Evolutionary conservation across 805 yeast species (phyloP).

Genomic region (Zygosaccharomyces bailii): DNA sequence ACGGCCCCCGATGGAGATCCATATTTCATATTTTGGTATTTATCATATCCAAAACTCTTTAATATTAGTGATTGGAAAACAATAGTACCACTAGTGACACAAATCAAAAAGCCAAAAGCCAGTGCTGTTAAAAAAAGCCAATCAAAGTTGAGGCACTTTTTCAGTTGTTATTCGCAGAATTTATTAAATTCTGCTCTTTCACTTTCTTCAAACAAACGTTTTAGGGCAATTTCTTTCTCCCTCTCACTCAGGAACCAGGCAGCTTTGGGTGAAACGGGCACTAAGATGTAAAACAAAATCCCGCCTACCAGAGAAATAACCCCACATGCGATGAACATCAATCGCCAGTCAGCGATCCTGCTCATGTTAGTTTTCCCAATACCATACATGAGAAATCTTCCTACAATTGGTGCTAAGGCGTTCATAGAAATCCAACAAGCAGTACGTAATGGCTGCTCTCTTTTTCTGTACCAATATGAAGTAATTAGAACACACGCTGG

Average conservation of each 20-base stretch:
- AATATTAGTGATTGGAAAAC: slow-evolving; percentile 28
- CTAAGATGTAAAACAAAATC: slow-evolving; percentile 31
- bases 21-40: slow-evolving; percentile 5
- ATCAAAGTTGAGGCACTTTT: slow-evolving; percentile 50
- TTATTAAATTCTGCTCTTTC: slow-evolving; percentile 20
- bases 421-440: slow-evolving; percentile 37
- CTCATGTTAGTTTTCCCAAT: slow-evolving; percentile 24
- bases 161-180: slow-evolving; percentile 54
- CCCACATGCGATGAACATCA: slow-evolving; percentile 31
- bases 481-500: slow-evolving; percentile 33
- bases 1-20: slow-evolving; percentile 10
- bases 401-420: slow-evolving; percentile 31
- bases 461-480: slow-evolving; percentile 22
- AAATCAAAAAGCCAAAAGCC: slow-evolving; percentile 53
- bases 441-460: slow-evolving; percentile 36
- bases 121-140: slow-evolving; percentile 48
- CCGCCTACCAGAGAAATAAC: slow-evolving; percentile 38
- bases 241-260: slow-evolving; percentile 37
- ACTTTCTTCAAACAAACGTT: slow-evolving; percentile 26
- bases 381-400: slow-evolving; percentile 30
- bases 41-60: slow-evolving; percentile 35
- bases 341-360: slow-evolving; percentile 28
- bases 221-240: slow-evolving; percentile 29
- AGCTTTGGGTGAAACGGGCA: slow-evolving; percentile 38
- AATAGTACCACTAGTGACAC: slow-evolving; percentile 43